phyloP scores from a whole-genome alignment of 192 early-diverging fungal species.

The Entomortierella beljakovae region DNA sequence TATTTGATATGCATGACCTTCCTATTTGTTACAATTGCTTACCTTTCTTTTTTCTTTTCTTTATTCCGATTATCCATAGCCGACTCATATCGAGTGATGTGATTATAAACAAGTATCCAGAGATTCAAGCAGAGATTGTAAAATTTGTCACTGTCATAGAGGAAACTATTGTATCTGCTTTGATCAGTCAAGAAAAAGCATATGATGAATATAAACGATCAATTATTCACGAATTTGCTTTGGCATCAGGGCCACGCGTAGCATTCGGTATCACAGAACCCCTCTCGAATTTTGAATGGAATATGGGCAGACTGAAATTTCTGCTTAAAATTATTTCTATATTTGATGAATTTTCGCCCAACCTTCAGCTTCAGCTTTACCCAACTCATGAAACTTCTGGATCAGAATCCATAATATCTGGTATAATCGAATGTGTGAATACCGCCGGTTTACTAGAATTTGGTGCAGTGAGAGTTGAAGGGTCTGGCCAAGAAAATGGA shows the following conservation, averaged over 20 bases:
- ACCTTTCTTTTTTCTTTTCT: background rate
- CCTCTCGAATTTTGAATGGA: slow-evolving; percentile 36
- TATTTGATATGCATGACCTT: background rate
- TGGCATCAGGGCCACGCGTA: slow-evolving; percentile 11
- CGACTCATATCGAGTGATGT: slow-evolving; percentile 21
- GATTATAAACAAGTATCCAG: slow-evolving; percentile 17
- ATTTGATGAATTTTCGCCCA: slow-evolving; percentile 26
- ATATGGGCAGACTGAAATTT: slow-evolving; percentile 27
- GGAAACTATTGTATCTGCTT: slow-evolving; percentile 11
- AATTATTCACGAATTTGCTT: slow-evolving; percentile 17
- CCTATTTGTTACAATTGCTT: background rate
- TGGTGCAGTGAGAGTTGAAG: background rate
- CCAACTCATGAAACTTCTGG: background rate
- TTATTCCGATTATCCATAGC: background rate
- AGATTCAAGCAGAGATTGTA: slow-evolving; percentile 13
- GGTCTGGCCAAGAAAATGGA: slow-evolving; percentile 1
- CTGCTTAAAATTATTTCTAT: slow-evolving; percentile 19
- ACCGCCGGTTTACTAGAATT: slow-evolving; percentile 8
- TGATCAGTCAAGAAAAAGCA: background rate
- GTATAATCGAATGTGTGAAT: slow-evolving; percentile 10
- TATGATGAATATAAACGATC: slow-evolving; percentile 12
- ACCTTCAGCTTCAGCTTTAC: slow-evolving; percentile 33
- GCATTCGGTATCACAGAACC: background rate
- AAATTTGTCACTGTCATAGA: slow-evolving; percentile 25
- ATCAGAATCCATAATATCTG: slow-evolving; percentile 2